Evolutionary conservation across 1,139 yeast genomes (phyloP).

Genomic region (Hemisphaericaspora xylanilytica): DNA sequence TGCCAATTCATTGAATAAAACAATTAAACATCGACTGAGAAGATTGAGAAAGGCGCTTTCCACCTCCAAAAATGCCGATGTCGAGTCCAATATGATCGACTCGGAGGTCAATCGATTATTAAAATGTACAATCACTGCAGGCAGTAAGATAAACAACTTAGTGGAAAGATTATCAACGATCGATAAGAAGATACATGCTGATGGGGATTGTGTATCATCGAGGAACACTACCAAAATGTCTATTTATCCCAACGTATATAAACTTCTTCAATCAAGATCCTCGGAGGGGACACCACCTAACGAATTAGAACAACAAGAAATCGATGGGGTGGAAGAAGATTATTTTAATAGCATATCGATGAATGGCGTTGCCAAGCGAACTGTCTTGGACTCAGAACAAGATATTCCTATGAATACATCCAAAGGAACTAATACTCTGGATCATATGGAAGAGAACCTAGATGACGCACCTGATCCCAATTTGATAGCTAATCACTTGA

Average conservation of each 20-base stretch:
- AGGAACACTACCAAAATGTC: constrained; percentile 3
- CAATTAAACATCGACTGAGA: constrained; percentile 19
- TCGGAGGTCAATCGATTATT: constrained; percentile 17
- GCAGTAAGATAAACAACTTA: constrained; percentile 14
- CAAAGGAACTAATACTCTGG: too few relatives aligned
- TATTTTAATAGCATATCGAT: constrained; percentile 2
- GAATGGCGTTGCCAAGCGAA: neutral
- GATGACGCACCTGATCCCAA: too few relatives aligned
- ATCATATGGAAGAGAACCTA: too few relatives aligned
- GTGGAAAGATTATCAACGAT: constrained; percentile 9
- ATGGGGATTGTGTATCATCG: constrained; percentile 5
- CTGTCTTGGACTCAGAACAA: too few relatives aligned
- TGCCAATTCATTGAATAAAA: constrained; percentile 23
- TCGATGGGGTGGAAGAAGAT: constrained; percentile 2
- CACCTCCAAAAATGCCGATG: constrained; percentile 6
- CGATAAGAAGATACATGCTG: constrained; percentile 10
- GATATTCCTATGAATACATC: too few relatives aligned
- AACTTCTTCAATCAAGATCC: neutral
- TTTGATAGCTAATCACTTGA: too few relatives aligned
- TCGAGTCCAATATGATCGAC: constrained; percentile 13
- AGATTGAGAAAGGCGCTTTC: constrained; percentile 17
- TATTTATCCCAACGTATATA: constrained; percentile 13
- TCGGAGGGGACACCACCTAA: neutral
- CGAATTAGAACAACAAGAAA: neutral
- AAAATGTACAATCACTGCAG: constrained; percentile 14